Percentiles rank a stretch among this genome's conserved stretches.
These are phyloP conservation scores for Penicillium brasilianum DNA, from an alignment of 2,329 filamentous ascomycete genomes.

Conservation along the genomic window DNA sequence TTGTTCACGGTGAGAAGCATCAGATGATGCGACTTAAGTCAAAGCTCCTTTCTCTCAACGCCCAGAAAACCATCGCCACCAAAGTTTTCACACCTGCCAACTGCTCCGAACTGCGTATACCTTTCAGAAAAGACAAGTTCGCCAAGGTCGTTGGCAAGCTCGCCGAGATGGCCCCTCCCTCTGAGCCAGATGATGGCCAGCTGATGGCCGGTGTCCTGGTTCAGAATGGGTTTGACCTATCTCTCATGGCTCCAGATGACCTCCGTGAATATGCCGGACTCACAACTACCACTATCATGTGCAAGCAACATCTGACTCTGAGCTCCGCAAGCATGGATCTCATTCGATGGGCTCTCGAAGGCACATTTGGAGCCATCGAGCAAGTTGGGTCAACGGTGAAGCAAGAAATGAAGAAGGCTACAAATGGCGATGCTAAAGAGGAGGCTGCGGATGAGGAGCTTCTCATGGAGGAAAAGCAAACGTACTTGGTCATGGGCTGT, in stretches of 20 bases:
- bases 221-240: conserved; percentile 97
- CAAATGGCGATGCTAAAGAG: conserved; percentile 45
- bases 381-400: conserved; percentile 41
- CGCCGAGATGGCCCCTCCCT: conserved; percentile 76
- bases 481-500: conserved; percentile 83
- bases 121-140: conserved; percentile 92
- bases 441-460: conserved; percentile 55
- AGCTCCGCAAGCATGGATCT: conserved; percentile 88
- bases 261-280: conserved; percentile 95
- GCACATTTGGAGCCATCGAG: conserved; percentile 88
- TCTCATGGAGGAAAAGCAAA: conserved; percentile 39
- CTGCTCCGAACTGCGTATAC: conserved; percentile 91
- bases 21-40: conserved; percentile 98
- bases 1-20: conserved; percentile 95
- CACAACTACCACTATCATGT: conserved; percentile 91
- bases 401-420: conserved; percentile 32
- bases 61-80: conserved; percentile 76
- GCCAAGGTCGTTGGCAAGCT: conserved; percentile 96
- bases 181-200: conserved; percentile 53
- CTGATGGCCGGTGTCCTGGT: conserved; percentile 90
- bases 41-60: conserved; percentile 89
- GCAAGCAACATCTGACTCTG: conserved; percentile 86
- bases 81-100: conserved; percentile 95
- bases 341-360: conserved; percentile 91
- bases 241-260: conserved; percentile 95